Evolutionary conservation across 495 filamentous ascomycete genomes (phyloP).

Genomic region (Aspergillus affinis): DNA sequence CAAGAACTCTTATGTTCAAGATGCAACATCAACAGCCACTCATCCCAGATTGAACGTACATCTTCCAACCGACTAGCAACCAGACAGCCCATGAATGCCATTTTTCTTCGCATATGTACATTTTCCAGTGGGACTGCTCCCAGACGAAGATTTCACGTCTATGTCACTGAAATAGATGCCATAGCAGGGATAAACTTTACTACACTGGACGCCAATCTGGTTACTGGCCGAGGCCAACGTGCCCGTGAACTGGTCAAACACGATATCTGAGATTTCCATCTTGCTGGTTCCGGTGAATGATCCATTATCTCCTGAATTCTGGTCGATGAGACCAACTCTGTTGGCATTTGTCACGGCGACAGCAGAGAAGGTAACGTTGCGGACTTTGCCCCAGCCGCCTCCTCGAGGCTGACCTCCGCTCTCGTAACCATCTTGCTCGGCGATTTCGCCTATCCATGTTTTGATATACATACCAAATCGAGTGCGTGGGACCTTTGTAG

Average conservation of each 20-base stretch:
- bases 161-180: not conserved
- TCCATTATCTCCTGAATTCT: not conserved
- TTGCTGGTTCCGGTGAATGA: not conserved
- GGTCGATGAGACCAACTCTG: not conserved
- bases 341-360: not conserved
- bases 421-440: not conserved
- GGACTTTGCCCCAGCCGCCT: not conserved
- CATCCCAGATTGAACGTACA: no score
- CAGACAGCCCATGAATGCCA: no score
- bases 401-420: not conserved
- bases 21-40: no score
- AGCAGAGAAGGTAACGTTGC: not conserved
- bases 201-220: not conserved
- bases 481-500: not conserved
- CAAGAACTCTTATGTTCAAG: no score
- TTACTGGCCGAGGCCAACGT: not conserved
- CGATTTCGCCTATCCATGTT: not conserved
- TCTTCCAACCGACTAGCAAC: no score
- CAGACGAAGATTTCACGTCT: not conserved
- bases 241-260: not conserved
- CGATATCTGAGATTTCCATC: not conserved
- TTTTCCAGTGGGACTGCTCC: no score
- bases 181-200: not conserved
- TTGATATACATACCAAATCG: not conserved
- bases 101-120: no score